Base-by-base conservation (phyloP, 441 rosid species). In the Raphanus hybrid region DNA sequence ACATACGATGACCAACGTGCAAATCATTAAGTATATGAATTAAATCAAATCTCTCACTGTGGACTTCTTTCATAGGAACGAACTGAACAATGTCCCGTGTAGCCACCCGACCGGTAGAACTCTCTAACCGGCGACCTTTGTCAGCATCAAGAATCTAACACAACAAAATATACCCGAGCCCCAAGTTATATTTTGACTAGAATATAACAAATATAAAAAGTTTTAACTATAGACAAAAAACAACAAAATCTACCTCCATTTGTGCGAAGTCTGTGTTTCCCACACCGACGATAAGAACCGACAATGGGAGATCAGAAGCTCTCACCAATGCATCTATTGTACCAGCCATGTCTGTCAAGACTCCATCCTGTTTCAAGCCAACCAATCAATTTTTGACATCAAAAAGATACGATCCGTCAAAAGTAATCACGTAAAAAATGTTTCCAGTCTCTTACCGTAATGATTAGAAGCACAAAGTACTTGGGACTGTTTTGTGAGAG, bases 51-150 rank as follows among this genome's bases (percentile, higher is more conserved):
- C 35, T 85, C 94, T 86, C 50, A 93, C 98, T 78, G 45, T 87
- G 87, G 70, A 92, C 87, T 73, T 88, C 91, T 64, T 80, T 85
- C 93, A 90, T 81, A 3, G 97, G 90, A 12, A 92, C 92, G 35
- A 94, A 92, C 59, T 92, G 98, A 69, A 92, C 96, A 15, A 89
- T 92, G 80, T 94, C 98, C 45, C 97, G 74, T 1, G 98, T 86
- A 74, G 98, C 96, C 60, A 90, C 59, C 50, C 91, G 87, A 68
- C 89, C 92, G 0, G 86, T 88, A 16, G 91, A 83, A 70, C 94
- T 92, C 85, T 92, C 93, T 69, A 92, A 82, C 65, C 87, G 81
- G 10, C 27, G 6, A 55, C 97, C 98, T 6, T 88, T 82, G 70
- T 90, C 98, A 27, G 91, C 98, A 82, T 94, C 97, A 74, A 92